Conservation (phyloP, 1,284 basidiomycete genomes). For the Pisolithus thermaeus region DNA sequence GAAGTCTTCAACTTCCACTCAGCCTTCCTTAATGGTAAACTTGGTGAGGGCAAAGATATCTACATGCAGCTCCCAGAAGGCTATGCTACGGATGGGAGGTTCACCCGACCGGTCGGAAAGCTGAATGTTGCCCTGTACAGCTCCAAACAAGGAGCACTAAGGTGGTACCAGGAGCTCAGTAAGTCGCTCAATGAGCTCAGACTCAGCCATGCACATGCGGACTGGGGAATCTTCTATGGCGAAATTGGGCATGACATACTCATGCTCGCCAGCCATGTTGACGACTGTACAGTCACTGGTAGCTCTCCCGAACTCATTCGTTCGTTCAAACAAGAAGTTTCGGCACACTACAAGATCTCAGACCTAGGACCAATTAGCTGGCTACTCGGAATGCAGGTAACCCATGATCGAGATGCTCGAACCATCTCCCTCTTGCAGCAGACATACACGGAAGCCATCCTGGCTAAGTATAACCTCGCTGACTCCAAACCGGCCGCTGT, state of each 20-base stretch:
- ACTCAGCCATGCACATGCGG: not conserved
- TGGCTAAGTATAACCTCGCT: too few species aligned
- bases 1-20: too few species aligned
- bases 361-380: not conserved
- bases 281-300: not conserved
- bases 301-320: not conserved
- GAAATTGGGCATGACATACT: not conserved
- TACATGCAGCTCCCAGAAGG: not conserved
- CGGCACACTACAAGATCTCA: not conserved
- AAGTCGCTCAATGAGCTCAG: not conserved
- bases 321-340: not conserved
- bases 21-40: too few species aligned
- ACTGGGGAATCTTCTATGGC: not conserved
- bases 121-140: not conserved
- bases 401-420: not conserved
- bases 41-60: too few species aligned
- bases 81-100: not conserved
- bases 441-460: not conserved
- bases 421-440: not conserved
- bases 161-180: not conserved
- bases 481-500: too few species aligned
- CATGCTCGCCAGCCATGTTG: not conserved
- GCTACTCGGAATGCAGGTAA: not conserved
- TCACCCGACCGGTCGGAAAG: not conserved
- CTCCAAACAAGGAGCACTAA: too few species aligned